phyloP scores from a whole-genome alignment of 2,329 filamentous ascomycete species.

The Fusarium sp. region DNA sequence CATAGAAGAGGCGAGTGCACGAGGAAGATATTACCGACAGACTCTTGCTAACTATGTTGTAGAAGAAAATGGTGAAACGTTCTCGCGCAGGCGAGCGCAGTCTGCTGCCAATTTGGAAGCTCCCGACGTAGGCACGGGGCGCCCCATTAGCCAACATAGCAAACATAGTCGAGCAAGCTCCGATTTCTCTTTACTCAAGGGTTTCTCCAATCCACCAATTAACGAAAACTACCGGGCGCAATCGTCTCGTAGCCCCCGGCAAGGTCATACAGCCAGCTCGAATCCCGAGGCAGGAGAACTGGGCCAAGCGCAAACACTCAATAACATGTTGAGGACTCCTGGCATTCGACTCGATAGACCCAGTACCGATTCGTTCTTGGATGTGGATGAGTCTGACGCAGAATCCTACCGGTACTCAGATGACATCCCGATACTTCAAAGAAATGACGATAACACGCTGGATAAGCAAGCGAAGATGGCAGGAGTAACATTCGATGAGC shows the following conservation, averaged over 20 bases:
- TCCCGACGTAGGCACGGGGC: slow-evolving; percentile 59
- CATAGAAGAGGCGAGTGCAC: slow-evolving; percentile 70
- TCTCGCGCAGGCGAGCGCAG: slow-evolving; percentile 65
- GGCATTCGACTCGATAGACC: slow-evolving; percentile 63
- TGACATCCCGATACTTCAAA: slow-evolving; percentile 73
- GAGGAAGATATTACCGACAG: background rate
- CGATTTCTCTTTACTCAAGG: slow-evolving; percentile 71
- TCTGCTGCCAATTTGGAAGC: slow-evolving; percentile 71
- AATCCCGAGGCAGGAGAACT: slow-evolving; percentile 34
- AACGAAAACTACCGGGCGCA: slow-evolving; percentile 49
- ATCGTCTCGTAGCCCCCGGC: slow-evolving; percentile 48
- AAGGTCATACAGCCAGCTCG: slow-evolving; percentile 36
- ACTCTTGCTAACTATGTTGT: background rate
- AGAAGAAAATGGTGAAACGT: slow-evolving; percentile 57
- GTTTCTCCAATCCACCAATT: slow-evolving; percentile 60
- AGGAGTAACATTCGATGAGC: slow-evolving; percentile 72
- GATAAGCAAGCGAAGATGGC: slow-evolving; percentile 59
- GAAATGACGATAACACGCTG: slow-evolving; percentile 71
- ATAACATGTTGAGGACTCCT: slow-evolving; percentile 61
- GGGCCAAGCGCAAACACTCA: slow-evolving; percentile 54
- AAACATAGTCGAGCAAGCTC: slow-evolving; percentile 78
- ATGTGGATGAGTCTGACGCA: slow-evolving; percentile 76
- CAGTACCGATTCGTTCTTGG: slow-evolving; percentile 67
- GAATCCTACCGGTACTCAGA: slow-evolving; percentile 75
- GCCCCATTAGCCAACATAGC: slow-evolving; percentile 69